Evolutionary conservation across 495 filamentous ascomycete genomes (phyloP), one percentile per base, ranked within the genome.

Genomic region (Pseudevernia furfuracea): DNA sequence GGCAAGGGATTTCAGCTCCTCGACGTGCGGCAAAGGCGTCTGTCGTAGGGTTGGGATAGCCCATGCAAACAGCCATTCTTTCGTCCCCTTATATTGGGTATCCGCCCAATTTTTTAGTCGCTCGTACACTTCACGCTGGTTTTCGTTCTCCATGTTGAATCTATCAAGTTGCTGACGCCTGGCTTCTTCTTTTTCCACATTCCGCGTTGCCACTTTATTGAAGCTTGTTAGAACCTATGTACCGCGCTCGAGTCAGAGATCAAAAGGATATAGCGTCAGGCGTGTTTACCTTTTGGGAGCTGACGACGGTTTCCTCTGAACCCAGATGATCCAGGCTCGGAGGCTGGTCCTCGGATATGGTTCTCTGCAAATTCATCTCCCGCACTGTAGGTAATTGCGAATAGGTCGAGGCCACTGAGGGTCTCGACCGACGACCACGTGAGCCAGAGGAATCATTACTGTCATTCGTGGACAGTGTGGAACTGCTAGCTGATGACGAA

Each of bases 301-400:
- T 71, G 41, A 71, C 64, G 36, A 71, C 64, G 1, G 69, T 63
- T 53, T 71, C 69, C 41, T 69, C 69, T 15, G 67, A 64, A 28
- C 5, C 25, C 14, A 65, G 0, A 5, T 57, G 28, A 10, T 34
- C 30, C 19, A 62, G 59, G 34, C 59, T 58, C 7, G 62, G 48
- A 19, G 59, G 58, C 39, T 48, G 64, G n/a, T 67, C 55, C 36
- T 53, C 55, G 38, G 49, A 46, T 39, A 66, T 44, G 7, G 46
- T 48, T 21, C 62, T 68, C 32, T 62, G 58, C 44, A 65, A 57
- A 19, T 68, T 67, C 63, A 60, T 62, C 25, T 71, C 69, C 17
- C 67, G 67, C 25, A 71, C 67, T 32, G 63, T 67, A 28, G 67
- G 53, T 41, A 71, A 56, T 32, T 60, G 36, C 15, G 69, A 64